These are phyloP conservation scores for Phallus indusiatus DNA, from an alignment of 768 basidiomycete species.

Conservation along the genomic window DNA sequence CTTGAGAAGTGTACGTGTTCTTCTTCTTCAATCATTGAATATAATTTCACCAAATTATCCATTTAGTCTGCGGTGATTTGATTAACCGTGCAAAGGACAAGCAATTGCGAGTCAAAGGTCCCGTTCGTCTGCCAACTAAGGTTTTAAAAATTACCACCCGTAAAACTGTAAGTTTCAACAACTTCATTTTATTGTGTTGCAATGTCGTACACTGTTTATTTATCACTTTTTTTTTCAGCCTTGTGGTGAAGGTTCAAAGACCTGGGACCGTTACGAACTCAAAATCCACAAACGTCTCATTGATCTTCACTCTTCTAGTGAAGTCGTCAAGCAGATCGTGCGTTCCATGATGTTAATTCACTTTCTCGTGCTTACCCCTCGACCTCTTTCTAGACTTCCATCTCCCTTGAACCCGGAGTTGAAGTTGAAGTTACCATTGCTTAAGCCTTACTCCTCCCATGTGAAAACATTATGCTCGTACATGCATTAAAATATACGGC, in stretches of 20 bases:
- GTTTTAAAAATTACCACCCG: constrained; percentile 98
- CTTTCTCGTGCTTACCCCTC: neutral
- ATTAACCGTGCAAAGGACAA: constrained; percentile 99
- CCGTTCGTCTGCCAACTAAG: constrained; percentile 98
- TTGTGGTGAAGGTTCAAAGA: constrained; percentile 99
- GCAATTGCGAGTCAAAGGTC: constrained; percentile 98
- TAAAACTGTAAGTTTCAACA: constrained; percentile 67
- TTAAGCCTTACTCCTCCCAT: constrained; percentile 14
- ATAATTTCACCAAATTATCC: neutral
- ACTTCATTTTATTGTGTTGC: too few relatives aligned
- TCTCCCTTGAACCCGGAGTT: constrained; percentile 97
- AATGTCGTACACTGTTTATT: constrained; percentile 1
- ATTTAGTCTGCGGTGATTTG: constrained; percentile 83
- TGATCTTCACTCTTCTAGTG: constrained; percentile 96
- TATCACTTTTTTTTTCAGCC: constrained; percentile 40
- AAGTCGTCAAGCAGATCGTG: constrained; percentile 99
- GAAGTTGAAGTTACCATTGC: constrained; percentile 99
- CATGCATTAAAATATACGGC: neutral
- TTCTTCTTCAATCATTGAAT: neutral
- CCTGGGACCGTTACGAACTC: constrained; percentile 99
- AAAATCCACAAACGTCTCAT: constrained; percentile 99
- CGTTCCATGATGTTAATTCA: constrained; percentile 24
- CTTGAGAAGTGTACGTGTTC: constrained; percentile 84
- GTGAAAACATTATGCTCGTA: neutral
- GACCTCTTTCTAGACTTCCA: constrained; percentile 63